Percentiles rank a stretch among this genome's conserved stretches.
phyloP scores from a whole-genome alignment of 352 stramenopile species.

The Pythium brachiatum region DNA sequence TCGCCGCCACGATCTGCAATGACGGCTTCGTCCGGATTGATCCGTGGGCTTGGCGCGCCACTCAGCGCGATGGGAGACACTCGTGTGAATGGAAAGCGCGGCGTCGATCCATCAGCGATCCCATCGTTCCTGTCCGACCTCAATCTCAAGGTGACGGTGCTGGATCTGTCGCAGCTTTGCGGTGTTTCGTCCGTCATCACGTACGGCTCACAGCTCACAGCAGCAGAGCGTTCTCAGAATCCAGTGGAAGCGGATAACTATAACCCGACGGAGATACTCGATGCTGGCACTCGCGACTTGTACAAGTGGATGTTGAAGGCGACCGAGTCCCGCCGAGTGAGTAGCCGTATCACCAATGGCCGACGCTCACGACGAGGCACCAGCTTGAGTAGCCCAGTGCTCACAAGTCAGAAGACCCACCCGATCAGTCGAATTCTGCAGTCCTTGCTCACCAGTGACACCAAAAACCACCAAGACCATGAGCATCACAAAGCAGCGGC shows the following conservation, averaged over 20 bases:
- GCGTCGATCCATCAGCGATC: conserved; percentile 37
- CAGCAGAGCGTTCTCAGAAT: neutral
- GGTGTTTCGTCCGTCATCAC: conserved; percentile 72
- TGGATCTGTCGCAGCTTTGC: conserved; percentile 75
- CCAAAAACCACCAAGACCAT: neutral
- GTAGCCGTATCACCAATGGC: conserved; percentile 8
- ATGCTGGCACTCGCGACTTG: conserved; percentile 23
- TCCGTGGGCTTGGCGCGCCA: neutral
- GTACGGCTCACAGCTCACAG: conserved; percentile 39
- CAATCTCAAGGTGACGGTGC: conserved; percentile 63
- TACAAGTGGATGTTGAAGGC: conserved; percentile 31
- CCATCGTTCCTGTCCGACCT: conserved; percentile 55
- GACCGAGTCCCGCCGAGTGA: conserved; percentile 7
- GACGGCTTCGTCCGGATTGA: conserved; percentile 9
- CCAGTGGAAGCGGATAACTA: neutral
- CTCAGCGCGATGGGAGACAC: conserved; percentile 1
- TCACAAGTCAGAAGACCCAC: conserved; percentile 27
- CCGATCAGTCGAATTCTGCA: conserved; percentile 47
- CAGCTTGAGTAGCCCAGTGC: conserved; percentile 8
- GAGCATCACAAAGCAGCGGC: neutral
- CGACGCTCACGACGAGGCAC: conserved; percentile 3
- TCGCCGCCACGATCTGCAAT: conserved; percentile 47
- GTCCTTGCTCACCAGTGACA: conserved; percentile 29
- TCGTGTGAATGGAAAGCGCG: conserved; percentile 40
- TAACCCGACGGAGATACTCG: neutral